Base-by-base conservation (phyloP, 164 flowering plant species). In the Paratinospora sagittata region DNA sequence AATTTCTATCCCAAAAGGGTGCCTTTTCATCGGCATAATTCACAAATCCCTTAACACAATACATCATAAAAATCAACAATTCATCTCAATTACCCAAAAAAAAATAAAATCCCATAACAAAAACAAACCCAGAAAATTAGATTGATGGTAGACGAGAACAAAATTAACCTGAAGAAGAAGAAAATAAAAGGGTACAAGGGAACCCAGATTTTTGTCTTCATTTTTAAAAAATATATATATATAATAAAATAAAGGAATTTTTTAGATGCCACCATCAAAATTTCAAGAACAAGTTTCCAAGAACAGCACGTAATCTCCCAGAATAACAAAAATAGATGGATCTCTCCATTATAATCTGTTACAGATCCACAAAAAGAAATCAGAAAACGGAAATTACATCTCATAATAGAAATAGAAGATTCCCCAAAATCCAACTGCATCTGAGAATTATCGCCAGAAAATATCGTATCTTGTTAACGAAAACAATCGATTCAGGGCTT, bases 21-120 rank as follows among this genome's bases (percentile, higher is more conserved):
- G 2, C 72, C 43, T 78, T 68, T 67, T 69, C 68, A 34, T 77
- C 69, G 62, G 24, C 47, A 60, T 19, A 43, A 73, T 43, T 47
- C 63, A n/a, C 30, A 3, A 65, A 64, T 24, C 64, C 19, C 33
- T 39, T 27, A 11, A 47, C 24, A 21, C 10, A 39, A 58, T 0
- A 23, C 6, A 17, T 16, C 58, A 52, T 16, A 52, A 57, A n/a
- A 75, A n/a, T 12, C 57, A 55, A 16, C 70, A 19, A 45, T 36
- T 67, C 26, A 65, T 45, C 57, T 26, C 70, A 30, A 72, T 45
- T 52, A n/a, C 10, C 17, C 60, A 65, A 23, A 37, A 41, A 11
- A 19, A 39, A 73, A 8, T 23, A 21, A 57, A 58, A 0, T 14
- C 57, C 26, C 39, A 36, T 14, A 66, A 8, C 24, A 45, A 16